These are phyloP conservation scores for Trichocladium uniseriatum DNA, from an alignment of 495 filamentous ascomycete species.

Conservation along the genomic window DNA sequence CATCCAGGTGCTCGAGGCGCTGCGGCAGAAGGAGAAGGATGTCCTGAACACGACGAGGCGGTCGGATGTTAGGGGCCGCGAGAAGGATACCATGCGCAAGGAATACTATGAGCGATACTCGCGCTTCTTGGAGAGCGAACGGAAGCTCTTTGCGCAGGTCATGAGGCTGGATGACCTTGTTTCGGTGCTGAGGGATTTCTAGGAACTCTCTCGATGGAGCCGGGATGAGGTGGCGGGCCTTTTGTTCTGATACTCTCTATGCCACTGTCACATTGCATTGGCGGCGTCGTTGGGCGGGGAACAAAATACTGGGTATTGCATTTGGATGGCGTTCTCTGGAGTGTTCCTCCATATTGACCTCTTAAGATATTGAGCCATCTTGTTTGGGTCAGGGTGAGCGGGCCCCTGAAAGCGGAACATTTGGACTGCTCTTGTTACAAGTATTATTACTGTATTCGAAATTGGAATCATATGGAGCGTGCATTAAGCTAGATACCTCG, in stretches of 20 bases:
- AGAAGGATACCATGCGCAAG: conserved; percentile 63
- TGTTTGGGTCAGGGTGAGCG: no score
- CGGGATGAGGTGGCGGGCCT: not conserved
- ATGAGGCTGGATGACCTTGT: conserved; percentile 76
- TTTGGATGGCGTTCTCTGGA: conserved; percentile 15
- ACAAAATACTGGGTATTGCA: conserved; percentile 9
- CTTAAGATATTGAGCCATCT: not conserved
- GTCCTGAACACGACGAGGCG: conserved; percentile 70
- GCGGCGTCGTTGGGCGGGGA: conserved; percentile 2
- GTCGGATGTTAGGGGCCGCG: conserved; percentile 70
- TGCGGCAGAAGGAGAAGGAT: conserved; percentile 54
- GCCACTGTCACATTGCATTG: conserved; percentile 7
- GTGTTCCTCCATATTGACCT: not conserved
- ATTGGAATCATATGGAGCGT: no score
- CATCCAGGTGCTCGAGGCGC: conserved; percentile 64
- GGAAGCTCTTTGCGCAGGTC: conserved; percentile 65
- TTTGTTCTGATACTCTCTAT: not conserved
- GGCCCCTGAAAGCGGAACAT: no score
- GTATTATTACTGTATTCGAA: no score
- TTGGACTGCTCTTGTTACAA: no score
- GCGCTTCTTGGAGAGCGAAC: conserved; percentile 62
- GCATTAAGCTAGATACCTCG: no score
- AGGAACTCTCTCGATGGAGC: conserved; percentile 6
- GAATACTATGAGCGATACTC: conserved; percentile 57
- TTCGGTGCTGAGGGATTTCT: conserved; percentile 75